Percentiles rank a stretch among this genome's conserved stretches.
phyloP scores from a whole-genome alignment of 352 stramenopile genomes.

The Globisporangium cystogenes region DNA sequence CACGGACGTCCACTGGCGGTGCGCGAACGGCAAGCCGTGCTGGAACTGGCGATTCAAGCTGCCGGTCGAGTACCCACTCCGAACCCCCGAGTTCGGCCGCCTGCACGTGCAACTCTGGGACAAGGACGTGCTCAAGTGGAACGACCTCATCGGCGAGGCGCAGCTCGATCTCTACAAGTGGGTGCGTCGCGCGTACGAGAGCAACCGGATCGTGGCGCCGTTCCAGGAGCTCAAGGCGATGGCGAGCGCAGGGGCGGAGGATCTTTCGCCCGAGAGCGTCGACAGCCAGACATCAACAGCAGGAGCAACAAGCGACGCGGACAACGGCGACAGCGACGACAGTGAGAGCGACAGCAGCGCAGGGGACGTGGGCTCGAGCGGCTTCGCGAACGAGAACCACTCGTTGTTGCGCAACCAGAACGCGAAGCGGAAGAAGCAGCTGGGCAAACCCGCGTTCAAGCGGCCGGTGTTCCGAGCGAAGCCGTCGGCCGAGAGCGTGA shows the following conservation, averaged over 20 bases:
- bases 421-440: constrained; percentile 13
- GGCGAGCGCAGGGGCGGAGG: neutral
- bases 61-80: constrained; percentile 71
- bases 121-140: constrained; percentile 91
- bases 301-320: neutral
- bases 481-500: constrained; percentile 8
- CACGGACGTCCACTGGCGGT: constrained; percentile 92
- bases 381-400: constrained; percentile 32
- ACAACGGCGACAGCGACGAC: neutral
- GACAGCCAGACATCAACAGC: neutral
- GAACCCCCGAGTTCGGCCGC: constrained; percentile 73
- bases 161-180: constrained; percentile 85
- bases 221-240: constrained; percentile 59
- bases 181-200: constrained; percentile 59
- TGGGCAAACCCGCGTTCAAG: constrained; percentile 12
- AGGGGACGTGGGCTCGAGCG: constrained; percentile 1
- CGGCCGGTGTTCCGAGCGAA: constrained; percentile 24
- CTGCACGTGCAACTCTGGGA: constrained; percentile 92
- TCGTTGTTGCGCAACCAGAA: constrained; percentile 28
- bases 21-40: constrained; percentile 82
- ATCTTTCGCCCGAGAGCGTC: neutral
- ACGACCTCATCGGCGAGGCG: constrained; percentile 85
- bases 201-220: constrained; percentile 43
- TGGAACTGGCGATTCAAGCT: constrained; percentile 94
- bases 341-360: neutral